A percentile compares a stretch with the other conserved stretches of the same genome.
Evolutionary conservation across 352 stramenopile species (phyloP).

Genomic region (Pythium aristosporum): DNA sequence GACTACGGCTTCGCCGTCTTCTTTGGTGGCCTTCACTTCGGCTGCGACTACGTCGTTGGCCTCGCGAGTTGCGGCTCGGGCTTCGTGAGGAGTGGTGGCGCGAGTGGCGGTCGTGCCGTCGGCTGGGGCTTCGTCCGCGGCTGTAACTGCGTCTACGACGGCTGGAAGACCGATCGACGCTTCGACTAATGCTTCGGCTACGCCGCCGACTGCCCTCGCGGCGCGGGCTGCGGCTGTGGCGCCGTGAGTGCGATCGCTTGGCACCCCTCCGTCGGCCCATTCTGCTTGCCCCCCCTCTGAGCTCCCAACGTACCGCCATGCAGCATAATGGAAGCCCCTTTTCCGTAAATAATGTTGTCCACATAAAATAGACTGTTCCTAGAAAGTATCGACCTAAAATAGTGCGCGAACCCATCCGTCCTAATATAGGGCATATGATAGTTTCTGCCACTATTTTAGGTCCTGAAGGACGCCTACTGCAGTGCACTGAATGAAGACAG

Average conservation of each 20-base stretch:
- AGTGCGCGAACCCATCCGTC: no score
- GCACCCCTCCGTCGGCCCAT: conserved; percentile 9
- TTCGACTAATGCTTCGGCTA: conserved; percentile 19
- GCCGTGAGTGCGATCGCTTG: conserved; percentile 17
- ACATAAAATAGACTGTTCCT: not conserved
- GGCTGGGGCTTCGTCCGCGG: conserved; percentile 16
- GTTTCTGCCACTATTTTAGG: no score
- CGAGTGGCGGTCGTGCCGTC: not conserved
- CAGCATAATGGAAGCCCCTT: not conserved
- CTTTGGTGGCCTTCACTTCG: conserved; percentile 17
- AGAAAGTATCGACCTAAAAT: no score
- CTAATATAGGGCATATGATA: no score
- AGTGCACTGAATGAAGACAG: not conserved
- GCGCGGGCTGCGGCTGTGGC: conserved; percentile 19
- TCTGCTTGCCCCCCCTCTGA: not conserved
- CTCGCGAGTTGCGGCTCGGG: conserved; percentile 1
- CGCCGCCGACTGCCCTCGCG: conserved; percentile 14
- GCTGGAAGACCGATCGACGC: conserved; percentile 14
- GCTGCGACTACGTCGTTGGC: conserved; percentile 22
- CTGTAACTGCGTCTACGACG: conserved; percentile 28
- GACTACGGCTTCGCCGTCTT: conserved; percentile 15
- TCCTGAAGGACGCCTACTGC: no score
- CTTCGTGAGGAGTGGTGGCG: conserved; percentile 12
- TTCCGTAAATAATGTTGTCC: not conserved
- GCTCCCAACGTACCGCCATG: not conserved